Evolutionary conservation across 129 eudicot species (phyloP), one percentile per base, ranked within the genome.

Genomic region (Deinandra increscens): DNA sequence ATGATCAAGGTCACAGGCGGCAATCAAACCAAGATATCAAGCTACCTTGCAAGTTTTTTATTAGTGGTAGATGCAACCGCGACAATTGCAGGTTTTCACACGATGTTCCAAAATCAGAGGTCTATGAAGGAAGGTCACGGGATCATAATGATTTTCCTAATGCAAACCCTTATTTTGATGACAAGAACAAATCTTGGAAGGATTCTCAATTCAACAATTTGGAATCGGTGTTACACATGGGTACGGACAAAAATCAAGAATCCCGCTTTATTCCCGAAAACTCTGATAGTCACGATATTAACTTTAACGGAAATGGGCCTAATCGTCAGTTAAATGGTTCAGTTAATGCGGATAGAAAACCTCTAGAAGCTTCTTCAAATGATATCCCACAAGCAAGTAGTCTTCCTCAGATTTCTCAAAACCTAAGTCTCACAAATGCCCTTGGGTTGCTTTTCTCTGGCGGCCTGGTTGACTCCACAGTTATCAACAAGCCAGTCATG

Each of bases 51-150:
- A 84, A 81, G 81, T 86, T 53, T 77, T 91, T 88, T 80, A 60
- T 78, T 0, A 82, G 67, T 68, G 97, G 97, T 66, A 86, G 76
- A 60, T 91, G 97, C 75, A 74, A 86, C 61, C 79, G 91, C 20
- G 76, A 67, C 36, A 73, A 71, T 68, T 91, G 97, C 79, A 84
- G 78, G 39, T 88, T 82, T 76, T 88, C 91, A 73, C 97, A 91
- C 61, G 90, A 83, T 62, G 75, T 38, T 79, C 81, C 87, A 69
- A 61, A 60, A 11, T 33, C 73, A 4, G 64, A 50, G 2, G 55
- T 53, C 17, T 36, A 69, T 61, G 70, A 65, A 65, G 65, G 75
- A 60, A 69, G 59, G 44, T 60, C 75, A 48, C 75, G 50, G 51
- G 75, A 68, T 76, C 26, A 22, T 53, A 33, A 59, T 63, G 54